Conservation (phyloP, 2,329 filamentous ascomycete species). For the Claviceps sp. region DNA sequence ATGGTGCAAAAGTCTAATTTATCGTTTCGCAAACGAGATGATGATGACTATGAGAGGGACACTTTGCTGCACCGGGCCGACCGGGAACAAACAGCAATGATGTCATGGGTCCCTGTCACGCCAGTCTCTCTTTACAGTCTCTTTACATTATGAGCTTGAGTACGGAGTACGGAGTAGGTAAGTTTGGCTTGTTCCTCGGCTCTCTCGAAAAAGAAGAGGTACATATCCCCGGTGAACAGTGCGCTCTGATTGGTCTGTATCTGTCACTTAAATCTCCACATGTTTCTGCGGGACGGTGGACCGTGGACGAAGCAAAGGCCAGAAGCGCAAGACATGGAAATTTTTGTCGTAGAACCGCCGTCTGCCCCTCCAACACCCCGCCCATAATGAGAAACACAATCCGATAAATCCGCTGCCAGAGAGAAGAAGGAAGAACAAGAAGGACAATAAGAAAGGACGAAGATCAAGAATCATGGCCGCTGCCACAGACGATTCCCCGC, state of each 20-base stretch:
- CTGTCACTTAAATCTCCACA: not conserved
- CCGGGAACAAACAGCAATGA: not conserved
- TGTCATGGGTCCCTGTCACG: not conserved
- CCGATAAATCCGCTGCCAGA: slow-evolving; percentile 1
- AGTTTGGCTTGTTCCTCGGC: not conserved
- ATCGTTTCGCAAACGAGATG: not conserved
- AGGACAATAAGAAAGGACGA: slow-evolving; percentile 3
- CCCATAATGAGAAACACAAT: slow-evolving; percentile 5
- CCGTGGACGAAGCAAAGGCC: not conserved
- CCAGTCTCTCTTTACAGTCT: not conserved
- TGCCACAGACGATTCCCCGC: slow-evolving; percentile 15
- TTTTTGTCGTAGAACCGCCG: slow-evolving; percentile 11
- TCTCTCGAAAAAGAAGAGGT: not conserved
- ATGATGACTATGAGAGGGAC: not conserved
- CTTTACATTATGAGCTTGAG: not conserved
- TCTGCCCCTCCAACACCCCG: slow-evolving; percentile 19
- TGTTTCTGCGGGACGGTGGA: not conserved
- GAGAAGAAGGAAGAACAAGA: slow-evolving; percentile 2
- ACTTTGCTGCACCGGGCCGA: not conserved
- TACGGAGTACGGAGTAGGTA: not conserved
- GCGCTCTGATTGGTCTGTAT: not conserved
- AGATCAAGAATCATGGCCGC: slow-evolving; percentile 15
- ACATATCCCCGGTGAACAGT: not conserved
- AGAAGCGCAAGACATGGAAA: slow-evolving; percentile 7
- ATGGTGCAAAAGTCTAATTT: not conserved